These are phyloP conservation scores for Alternaria postmessia DNA, from an alignment of 2,329 filamentous ascomycete genomes.

Conservation along the genomic window DNA sequence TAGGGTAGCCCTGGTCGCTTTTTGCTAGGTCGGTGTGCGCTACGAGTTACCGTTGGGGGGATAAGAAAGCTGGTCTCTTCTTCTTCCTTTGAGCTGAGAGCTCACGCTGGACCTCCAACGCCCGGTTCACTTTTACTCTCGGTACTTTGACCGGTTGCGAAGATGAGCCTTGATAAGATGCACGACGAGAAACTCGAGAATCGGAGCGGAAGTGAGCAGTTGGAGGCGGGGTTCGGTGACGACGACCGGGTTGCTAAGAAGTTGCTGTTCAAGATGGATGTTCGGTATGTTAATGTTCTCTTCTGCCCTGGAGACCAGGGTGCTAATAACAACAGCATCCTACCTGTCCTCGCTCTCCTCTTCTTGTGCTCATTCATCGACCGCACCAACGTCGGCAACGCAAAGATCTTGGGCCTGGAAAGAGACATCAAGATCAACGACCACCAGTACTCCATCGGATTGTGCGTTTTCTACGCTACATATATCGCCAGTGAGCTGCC, in stretches of 20 bases:
- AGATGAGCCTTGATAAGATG: slow-evolving; percentile 29
- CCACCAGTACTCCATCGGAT: slow-evolving; percentile 69
- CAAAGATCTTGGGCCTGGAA: slow-evolving; percentile 70
- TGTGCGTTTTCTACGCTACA: slow-evolving; percentile 71
- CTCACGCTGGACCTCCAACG: neutral
- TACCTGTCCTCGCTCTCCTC: slow-evolving; percentile 69
- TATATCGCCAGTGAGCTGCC: slow-evolving; percentile 71
- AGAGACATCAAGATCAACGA: slow-evolving; percentile 63
- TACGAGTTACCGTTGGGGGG: neutral
- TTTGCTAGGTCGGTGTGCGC: neutral
- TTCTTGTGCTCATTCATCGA: slow-evolving; percentile 73
- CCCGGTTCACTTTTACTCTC: neutral
- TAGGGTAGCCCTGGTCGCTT: neutral
- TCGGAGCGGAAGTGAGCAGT: slow-evolving; percentile 19
- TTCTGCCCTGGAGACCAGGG: neutral
- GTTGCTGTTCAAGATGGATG: slow-evolving; percentile 64
- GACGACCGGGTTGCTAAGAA: slow-evolving; percentile 30
- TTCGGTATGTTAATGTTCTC: slow-evolving; percentile 47
- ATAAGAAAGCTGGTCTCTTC: neutral
- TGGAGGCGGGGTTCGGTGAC: slow-evolving; percentile 27
- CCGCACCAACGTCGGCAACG: slow-evolving; percentile 77
- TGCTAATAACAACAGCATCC: slow-evolving; percentile 55
- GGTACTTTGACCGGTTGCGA: neutral
- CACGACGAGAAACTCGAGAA: slow-evolving; percentile 38
- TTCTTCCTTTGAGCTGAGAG: neutral